Evolutionary conservation across 345 rosid species (phyloP).

Genomic region (Iberis pinnata): DNA sequence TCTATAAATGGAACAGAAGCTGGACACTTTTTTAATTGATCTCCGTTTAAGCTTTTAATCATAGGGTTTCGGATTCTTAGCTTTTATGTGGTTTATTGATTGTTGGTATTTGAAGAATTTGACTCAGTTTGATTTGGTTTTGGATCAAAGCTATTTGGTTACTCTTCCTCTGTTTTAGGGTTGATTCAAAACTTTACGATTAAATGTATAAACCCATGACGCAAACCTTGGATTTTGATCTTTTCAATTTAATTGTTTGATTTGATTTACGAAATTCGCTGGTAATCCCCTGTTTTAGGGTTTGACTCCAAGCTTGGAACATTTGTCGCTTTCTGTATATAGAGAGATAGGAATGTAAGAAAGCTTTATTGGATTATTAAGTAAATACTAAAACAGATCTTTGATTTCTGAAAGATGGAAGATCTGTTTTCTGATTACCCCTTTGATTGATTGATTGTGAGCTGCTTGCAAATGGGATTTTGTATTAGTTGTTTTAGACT

Average conservation of each 20-base stretch:
- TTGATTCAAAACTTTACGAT: constrained; percentile 4
- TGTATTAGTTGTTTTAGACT: not conserved
- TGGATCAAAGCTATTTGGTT: not conserved
- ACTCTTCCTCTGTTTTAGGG: not conserved
- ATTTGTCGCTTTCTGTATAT: not conserved
- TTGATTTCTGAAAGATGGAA: constrained; percentile 7
- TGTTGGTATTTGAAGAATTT: constrained; percentile 12
- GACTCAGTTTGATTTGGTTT: constrained; percentile 3
- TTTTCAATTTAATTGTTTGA: not conserved
- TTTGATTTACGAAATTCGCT: not conserved
- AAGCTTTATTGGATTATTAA: constrained; percentile 2
- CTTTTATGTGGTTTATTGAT: not conserved
- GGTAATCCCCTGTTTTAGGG: constrained; percentile 8
- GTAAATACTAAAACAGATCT: constrained; percentile 1
- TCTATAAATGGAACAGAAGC: too few species aligned
- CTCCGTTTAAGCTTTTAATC: not conserved
- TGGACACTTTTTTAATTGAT: not conserved
- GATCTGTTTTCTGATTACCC: constrained; percentile 21
- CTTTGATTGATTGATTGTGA: constrained; percentile 4
- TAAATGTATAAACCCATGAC: constrained; percentile 1
- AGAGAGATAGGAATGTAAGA: not conserved
- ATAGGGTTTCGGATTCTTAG: not conserved
- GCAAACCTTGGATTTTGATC: not conserved
- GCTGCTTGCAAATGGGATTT: too few species aligned
- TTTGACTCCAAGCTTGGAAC: not conserved